phyloP scores from a whole-genome alignment of 2,329 filamentous ascomycete species.

The Pezicula radicicola region DNA sequence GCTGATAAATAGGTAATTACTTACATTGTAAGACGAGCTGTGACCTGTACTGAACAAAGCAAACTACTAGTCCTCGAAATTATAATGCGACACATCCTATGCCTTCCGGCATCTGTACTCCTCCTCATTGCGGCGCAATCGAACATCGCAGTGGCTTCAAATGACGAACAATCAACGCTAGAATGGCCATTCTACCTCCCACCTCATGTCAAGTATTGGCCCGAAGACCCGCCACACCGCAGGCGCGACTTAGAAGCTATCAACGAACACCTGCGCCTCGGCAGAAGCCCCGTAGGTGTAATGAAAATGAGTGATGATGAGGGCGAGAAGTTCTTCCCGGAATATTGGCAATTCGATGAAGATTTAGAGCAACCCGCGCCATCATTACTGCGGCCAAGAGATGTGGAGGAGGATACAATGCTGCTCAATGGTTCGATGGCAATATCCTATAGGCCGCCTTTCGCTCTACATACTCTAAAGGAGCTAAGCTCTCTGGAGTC shows the following conservation, averaged over 20 bases:
- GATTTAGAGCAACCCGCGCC: constrained; percentile 8
- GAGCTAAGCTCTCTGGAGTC: not conserved
- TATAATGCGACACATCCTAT: constrained; percentile 38
- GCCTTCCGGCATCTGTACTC: constrained; percentile 42
- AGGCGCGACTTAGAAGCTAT: constrained; percentile 36
- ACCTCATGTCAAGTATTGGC: constrained; percentile 41
- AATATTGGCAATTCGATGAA: constrained; percentile 49
- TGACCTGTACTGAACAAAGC: no score
- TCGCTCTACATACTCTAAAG: constrained; percentile 42
- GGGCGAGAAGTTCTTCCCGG: constrained; percentile 70
- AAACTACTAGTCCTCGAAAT: no score
- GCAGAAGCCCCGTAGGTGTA: constrained; percentile 53
- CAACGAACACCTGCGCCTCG: constrained; percentile 34
- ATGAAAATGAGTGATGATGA: constrained; percentile 70
- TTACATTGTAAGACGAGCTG: no score
- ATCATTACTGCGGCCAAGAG: constrained; percentile 10
- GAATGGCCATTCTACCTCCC: constrained; percentile 45
- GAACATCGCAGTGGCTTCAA: constrained; percentile 27
- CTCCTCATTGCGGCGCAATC: constrained; percentile 40
- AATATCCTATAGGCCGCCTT: constrained; percentile 45
- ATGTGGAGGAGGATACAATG: constrained; percentile 18
- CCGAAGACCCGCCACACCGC: constrained; percentile 40
- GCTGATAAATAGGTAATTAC: not conserved
- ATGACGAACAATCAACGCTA: constrained; percentile 13
- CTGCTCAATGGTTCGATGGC: constrained; percentile 15